phyloP scores from a whole-genome alignment of 1,139 yeast genomes.

The Geotrichum restrictum region DNA sequence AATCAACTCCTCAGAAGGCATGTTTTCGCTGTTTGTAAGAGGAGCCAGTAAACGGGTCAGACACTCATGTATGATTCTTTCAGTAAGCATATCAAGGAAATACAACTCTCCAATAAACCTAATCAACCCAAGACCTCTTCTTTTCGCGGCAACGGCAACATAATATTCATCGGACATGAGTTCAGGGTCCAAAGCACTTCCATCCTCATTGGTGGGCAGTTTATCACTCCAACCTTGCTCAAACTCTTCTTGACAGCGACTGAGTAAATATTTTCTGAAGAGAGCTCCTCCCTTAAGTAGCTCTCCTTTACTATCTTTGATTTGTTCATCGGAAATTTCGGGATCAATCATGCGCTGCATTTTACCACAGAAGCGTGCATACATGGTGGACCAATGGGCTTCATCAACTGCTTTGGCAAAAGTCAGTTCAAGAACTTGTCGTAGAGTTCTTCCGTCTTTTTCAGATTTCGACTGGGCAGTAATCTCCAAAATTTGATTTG shows the following conservation, averaged over 20 bases:
- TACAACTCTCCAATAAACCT: slow-evolving; percentile 93
- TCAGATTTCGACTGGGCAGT: slow-evolving; percentile 88
- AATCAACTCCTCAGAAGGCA: slow-evolving; percentile 83
- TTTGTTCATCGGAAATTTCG: slow-evolving; percentile 61
- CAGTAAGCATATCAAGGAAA: slow-evolving; percentile 71
- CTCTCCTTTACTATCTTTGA: slow-evolving; percentile 49
- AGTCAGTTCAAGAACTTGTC: slow-evolving; percentile 75
- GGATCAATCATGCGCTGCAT: slow-evolving; percentile 65
- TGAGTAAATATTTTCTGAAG: slow-evolving; percentile 76
- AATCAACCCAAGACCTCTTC: slow-evolving; percentile 96
- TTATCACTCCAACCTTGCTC: slow-evolving; percentile 94
- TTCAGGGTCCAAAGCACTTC: slow-evolving; percentile 58
- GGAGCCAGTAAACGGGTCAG: slow-evolving; percentile 59
- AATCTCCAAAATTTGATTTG: slow-evolving; percentile 69
- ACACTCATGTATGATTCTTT: slow-evolving; percentile 74
- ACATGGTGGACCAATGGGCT: slow-evolving; percentile 97
- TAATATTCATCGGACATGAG: slow-evolving; percentile 97
- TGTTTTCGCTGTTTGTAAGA: slow-evolving; percentile 39
- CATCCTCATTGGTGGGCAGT: slow-evolving; percentile 76
- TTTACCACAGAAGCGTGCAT: slow-evolving; percentile 88
- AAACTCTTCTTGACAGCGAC: slow-evolving; percentile 89
- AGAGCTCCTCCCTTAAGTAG: slow-evolving; percentile 61
- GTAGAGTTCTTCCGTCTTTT: slow-evolving; percentile 74
- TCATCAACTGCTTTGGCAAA: slow-evolving; percentile 97
- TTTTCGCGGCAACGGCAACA: slow-evolving; percentile 85